Evolutionary conservation across 495 filamentous ascomycete genomes (phyloP).

Genomic region (Aspergillus campestris): DNA sequence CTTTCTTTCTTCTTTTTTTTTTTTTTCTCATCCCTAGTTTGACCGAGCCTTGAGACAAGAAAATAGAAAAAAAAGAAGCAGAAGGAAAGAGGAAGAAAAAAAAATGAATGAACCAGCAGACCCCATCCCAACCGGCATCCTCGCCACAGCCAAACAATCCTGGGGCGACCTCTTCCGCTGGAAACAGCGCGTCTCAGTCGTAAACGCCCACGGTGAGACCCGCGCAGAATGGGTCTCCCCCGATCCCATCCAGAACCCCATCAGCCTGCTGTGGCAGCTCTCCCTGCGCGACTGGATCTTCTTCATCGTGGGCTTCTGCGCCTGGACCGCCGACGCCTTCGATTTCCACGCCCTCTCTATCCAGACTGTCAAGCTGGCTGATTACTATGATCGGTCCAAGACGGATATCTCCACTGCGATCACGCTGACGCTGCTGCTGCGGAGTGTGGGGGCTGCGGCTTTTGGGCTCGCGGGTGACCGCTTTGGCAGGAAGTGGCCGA

Average conservation of each 20-base stretch:
- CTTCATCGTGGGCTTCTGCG: slow-evolving; percentile 53
- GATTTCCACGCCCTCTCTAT: slow-evolving; percentile 74
- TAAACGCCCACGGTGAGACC: slow-evolving; percentile 44
- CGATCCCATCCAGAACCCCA: slow-evolving; percentile 50
- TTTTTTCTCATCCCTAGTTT: too few relatives aligned
- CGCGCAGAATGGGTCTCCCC: slow-evolving; percentile 53
- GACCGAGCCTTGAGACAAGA: too few relatives aligned
- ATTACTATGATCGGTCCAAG: slow-evolving; percentile 54
- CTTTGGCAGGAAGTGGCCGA: slow-evolving; percentile 75
- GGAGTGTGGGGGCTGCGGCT: slow-evolving; percentile 59
- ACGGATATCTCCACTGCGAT: slow-evolving; percentile 67
- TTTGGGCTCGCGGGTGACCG: slow-evolving; percentile 68
- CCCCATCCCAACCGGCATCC: slow-evolving; percentile 48
- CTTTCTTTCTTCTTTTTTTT: too few relatives aligned
- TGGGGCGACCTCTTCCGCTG: slow-evolving; percentile 57
- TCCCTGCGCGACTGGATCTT: slow-evolving; percentile 50
- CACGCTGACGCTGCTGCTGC: slow-evolving; percentile 62
- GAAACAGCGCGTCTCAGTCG: slow-evolving; percentile 57
- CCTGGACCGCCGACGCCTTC: slow-evolving; percentile 65
- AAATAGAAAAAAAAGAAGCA: too few relatives aligned
- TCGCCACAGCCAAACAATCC: slow-evolving; percentile 50
- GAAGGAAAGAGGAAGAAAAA: neutral
- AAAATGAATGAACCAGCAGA: slow-evolving; percentile 43
- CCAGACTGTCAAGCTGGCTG: slow-evolving; percentile 57
- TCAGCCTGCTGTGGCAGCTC: slow-evolving; percentile 51